Evolutionary conservation across 1,284 basidiomycete species (phyloP).

Genomic region (Naganishia liquefaciens): DNA sequence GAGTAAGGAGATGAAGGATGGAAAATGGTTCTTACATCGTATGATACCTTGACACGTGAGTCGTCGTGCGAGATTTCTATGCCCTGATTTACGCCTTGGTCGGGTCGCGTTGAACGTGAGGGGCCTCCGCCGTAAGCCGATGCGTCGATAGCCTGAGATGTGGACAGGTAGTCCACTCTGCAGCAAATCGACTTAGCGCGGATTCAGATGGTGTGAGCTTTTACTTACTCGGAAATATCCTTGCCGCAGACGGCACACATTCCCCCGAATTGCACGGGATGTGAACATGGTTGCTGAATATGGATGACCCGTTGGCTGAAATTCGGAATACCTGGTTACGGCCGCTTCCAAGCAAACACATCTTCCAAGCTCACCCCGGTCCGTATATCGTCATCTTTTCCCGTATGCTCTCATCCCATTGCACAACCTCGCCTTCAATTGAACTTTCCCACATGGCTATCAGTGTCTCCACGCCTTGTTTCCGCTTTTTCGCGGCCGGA

Average conservation of each 20-base stretch:
- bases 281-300: slow-evolving; percentile 83
- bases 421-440: slow-evolving; percentile 63
- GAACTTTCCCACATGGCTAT: slow-evolving; percentile 85
- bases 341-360: neutral
- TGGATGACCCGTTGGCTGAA: slow-evolving; percentile 61
- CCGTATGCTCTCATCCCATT: slow-evolving; percentile 47
- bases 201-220: slow-evolving; percentile 66
- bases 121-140: slow-evolving; percentile 23
- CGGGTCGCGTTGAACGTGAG: slow-evolving; percentile 11
- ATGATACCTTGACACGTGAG: slow-evolving; percentile 55
- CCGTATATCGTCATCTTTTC: slow-evolving; percentile 43
- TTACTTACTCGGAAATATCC: slow-evolving; percentile 81
- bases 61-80: slow-evolving; percentile 53
- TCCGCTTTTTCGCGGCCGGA: slow-evolving; percentile 30
- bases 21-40: slow-evolving; percentile 42
- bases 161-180: slow-evolving; percentile 80
- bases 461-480: slow-evolving; percentile 62
- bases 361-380: slow-evolving; percentile 38
- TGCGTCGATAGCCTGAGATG: slow-evolving; percentile 25
- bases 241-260: slow-evolving; percentile 91
- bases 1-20: neutral
- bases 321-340: neutral
- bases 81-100: slow-evolving; percentile 32
- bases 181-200: no score
- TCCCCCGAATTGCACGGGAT: slow-evolving; percentile 87